phyloP scores from a whole-genome alignment of 169 alveolate genomes.

The Babesia gibsoni region DNA sequence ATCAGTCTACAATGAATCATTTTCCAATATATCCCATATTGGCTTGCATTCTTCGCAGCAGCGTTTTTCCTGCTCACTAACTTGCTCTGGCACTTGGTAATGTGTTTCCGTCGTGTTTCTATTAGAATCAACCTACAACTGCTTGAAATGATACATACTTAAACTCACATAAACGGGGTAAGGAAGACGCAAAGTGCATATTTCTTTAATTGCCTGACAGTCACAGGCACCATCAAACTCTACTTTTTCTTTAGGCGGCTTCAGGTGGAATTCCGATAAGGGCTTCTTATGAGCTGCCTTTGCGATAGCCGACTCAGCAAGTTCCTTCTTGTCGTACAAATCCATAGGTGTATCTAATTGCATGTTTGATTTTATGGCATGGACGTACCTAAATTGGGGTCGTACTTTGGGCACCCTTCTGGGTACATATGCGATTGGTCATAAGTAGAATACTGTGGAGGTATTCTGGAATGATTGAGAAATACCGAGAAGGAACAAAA shows the following conservation, averaged over 20 bases:
- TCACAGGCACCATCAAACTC: slow-evolving; percentile 53
- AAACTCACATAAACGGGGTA: slow-evolving; percentile 54
- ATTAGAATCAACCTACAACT: slow-evolving; percentile 19
- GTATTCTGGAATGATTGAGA: slow-evolving; percentile 72
- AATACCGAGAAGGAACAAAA: slow-evolving; percentile 82
- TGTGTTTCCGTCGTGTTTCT: slow-evolving; percentile 47
- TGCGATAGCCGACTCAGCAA: slow-evolving; percentile 51
- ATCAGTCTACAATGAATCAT: not conserved
- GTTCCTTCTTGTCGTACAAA: slow-evolving; percentile 40
- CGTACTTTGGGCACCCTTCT: slow-evolving; percentile 71
- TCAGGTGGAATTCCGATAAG: slow-evolving; percentile 18
- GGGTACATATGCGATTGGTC: slow-evolving; percentile 79
- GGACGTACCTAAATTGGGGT: slow-evolving; percentile 42
- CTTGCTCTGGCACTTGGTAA: slow-evolving; percentile 49
- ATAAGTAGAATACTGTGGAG: slow-evolving; percentile 79
- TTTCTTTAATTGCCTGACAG: slow-evolving; percentile 37
- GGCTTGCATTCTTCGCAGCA: slow-evolving; percentile 64
- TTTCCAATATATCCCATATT: slow-evolving; percentile 49
- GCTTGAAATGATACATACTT: not conserved
- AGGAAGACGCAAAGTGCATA: slow-evolving; percentile 48
- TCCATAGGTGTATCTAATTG: slow-evolving; percentile 45
- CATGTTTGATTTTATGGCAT: not conserved
- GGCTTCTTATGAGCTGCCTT: slow-evolving; percentile 51
- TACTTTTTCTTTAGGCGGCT: not conserved
- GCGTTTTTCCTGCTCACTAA: slow-evolving; percentile 43